Evolutionary conservation across 768 basidiomycete genomes (phyloP).

Genomic region (Auricularia heimuer): DNA sequence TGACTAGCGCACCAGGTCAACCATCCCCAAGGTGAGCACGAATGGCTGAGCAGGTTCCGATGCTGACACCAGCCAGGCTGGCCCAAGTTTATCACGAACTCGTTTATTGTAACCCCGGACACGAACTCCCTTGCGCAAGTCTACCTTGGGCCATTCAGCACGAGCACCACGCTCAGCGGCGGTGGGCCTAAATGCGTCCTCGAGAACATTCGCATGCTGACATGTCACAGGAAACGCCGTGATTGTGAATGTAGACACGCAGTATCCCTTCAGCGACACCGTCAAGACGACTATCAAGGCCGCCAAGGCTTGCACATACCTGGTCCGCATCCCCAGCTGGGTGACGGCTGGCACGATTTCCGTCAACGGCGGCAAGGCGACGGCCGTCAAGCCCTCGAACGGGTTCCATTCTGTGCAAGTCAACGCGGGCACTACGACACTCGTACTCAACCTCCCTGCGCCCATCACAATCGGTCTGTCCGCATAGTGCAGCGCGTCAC

Average conservation of each 20-base stretch:
- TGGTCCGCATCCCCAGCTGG: constrained; percentile 43
- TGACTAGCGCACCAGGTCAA: constrained; percentile 30
- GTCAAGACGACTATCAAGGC: constrained; percentile 38
- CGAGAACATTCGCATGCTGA: neutral
- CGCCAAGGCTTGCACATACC: constrained; percentile 34
- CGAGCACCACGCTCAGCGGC: constrained; percentile 28
- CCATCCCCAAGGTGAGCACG: constrained; percentile 31
- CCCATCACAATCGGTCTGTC: constrained; percentile 34
- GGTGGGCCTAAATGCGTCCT: constrained; percentile 14
- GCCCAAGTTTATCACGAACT: constrained; percentile 44
- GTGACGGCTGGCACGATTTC: constrained; percentile 34
- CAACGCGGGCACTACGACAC: constrained; percentile 32
- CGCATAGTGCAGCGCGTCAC: neutral
- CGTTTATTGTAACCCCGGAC: constrained; percentile 41
- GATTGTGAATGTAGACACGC: constrained; percentile 35
- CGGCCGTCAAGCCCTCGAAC: constrained; percentile 26
- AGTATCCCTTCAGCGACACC: constrained; percentile 43
- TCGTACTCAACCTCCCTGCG: constrained; percentile 37
- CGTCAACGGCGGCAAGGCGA: constrained; percentile 25
- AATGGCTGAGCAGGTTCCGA: neutral
- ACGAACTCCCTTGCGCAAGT: constrained; percentile 36
- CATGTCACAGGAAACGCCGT: constrained; percentile 28
- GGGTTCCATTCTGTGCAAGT: constrained; percentile 35
- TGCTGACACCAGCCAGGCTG: constrained; percentile 17
- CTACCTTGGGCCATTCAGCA: constrained; percentile 40